Base-by-base conservation (phyloP, 208 protist genomes). In the Acanthamoeba sp. region DNA sequence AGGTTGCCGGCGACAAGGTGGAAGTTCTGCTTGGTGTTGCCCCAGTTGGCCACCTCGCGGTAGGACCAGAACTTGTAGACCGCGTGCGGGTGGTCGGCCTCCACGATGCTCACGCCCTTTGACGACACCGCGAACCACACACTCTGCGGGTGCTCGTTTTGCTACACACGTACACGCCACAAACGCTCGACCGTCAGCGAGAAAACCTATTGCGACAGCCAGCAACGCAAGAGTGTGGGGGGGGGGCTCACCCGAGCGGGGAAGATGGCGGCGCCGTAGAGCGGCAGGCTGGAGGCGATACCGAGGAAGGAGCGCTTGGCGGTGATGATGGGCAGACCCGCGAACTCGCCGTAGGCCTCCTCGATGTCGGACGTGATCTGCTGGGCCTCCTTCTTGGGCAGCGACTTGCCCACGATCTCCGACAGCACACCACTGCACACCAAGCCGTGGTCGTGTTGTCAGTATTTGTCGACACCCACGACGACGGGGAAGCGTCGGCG, bases 1-100 rank as follows among this genome's bases (percentile, higher is more conserved):
- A 89, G 80, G 52, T 89, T 89, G 42, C 80, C 80, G 9, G 80
- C 80, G 20, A 89, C 80, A 32, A 89, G 42, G 42, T 89, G 80
- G 52, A 89, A 89, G 80, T 89, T 64, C 42, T 55, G 42, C 48
- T 64, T 55, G 52, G 80, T 89, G 80, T 64, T 89, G 52, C 80
- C 80, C 80, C 80, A 89, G 80, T 89, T 89, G 42, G 80, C 80
- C 29, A 89, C 52, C 48, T 89, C 80, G 29, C 52, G 42, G 52
- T 66, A 89, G 29, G 80, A 66, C 80, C 80, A 89, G 16, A 66
- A 55, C 52, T 89, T 89, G 80, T 66, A 64, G n/a, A 89, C 45
- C 45, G 27, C 80, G 24, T 89, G 80, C 18, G 71, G 71, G 40
- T 80, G 40, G 71, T 80, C 71, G 24, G 71, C 71, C 38, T 80